These are phyloP conservation scores for Taphrina flavorubra DNA, from an alignment of 1,139 yeast genomes.

Conservation along the genomic window DNA sequence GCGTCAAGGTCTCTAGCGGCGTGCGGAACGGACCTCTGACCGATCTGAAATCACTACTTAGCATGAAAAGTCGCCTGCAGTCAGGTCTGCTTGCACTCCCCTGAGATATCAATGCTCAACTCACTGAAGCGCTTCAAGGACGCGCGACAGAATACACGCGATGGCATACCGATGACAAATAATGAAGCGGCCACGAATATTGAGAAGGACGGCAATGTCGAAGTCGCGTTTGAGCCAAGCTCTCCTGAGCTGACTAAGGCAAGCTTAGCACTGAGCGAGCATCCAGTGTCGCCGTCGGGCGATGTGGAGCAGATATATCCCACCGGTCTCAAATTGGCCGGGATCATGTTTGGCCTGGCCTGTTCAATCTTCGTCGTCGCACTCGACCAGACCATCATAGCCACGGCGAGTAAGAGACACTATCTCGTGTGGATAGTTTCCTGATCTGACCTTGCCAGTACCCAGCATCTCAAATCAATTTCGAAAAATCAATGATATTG, in stretches of 20 bases:
- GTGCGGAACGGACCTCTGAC: too few relatives aligned
- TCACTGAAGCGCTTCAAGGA: neutral
- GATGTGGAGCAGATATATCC: constrained; percentile 18
- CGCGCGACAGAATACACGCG: neutral
- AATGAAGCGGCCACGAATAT: neutral
- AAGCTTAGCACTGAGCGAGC: neutral
- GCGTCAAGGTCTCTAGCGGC: too few relatives aligned
- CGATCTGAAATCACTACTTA: neutral
- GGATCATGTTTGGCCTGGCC: constrained; percentile 57
- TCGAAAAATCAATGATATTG: constrained; percentile 18
- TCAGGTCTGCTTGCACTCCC: neutral
- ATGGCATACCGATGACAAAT: neutral
- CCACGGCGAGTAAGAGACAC: constrained; percentile 55
- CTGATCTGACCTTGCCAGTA: neutral
- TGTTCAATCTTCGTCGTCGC: constrained; percentile 65
- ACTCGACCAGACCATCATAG: constrained; percentile 69
- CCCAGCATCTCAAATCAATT: constrained; percentile 28
- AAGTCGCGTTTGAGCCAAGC: neutral
- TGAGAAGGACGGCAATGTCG: neutral
- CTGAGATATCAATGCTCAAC: neutral
- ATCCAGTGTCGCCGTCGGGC: neutral
- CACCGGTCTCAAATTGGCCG: constrained; percentile 44
- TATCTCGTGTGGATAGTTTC: neutral
- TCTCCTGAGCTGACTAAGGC: neutral
- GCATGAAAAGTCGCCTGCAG: neutral